Base-by-base conservation (phyloP, 192 early-diverging fungal genomes). In the Chytriomyces hyalinus region DNA sequence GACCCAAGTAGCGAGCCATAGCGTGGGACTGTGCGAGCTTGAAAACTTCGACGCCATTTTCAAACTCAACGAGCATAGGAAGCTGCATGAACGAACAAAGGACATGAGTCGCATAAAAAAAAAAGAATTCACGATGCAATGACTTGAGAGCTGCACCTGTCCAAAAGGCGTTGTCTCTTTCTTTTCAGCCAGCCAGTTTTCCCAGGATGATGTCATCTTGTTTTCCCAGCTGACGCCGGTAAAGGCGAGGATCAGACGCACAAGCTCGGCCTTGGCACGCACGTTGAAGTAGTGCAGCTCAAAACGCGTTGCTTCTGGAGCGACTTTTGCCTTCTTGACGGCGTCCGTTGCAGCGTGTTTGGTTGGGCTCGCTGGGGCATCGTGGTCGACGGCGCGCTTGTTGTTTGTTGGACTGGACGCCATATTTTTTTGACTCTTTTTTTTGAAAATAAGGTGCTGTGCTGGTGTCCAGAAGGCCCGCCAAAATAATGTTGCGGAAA, bases 1-100 rank as follows among this genome's bases (percentile, higher is more conserved):
- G 8, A 3, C 28, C 67, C n/a, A 77, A 20, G 67, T 69, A 77
- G 45, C 76, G 20, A 6, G 49, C 76, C 15, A 77, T 77, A 6
- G 76, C 76, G 57, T 77, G 15, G 49, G 76, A 77, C 48, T 77
- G 76, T 2, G 76, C 65, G 13, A 77, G 17, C n/a, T 59, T 48
- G 43, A 77, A 77, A 17, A 69, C 50, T 45, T 77, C 76, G 20
- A 13, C 36, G 5, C 51, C 67, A 46, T 67, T 59, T 59, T 77
- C 67, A 57, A 61, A 46, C 51, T 77, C 76, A 45, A 69, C 63
- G 26, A 77, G 76, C 1, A 77, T 7, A 6, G 76, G 76, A 9
- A 77, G 66, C 76, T 74, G 61, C 62, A 64, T 70, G 46, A 28
- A 22, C 17, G 11, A 65, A 36, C 36, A 36, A 36, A 36, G 0